Evolutionary conservation across 768 basidiomycete genomes (phyloP), one percentile per base, ranked within the genome.

Genomic region (Tephrocybe sp.): DNA sequence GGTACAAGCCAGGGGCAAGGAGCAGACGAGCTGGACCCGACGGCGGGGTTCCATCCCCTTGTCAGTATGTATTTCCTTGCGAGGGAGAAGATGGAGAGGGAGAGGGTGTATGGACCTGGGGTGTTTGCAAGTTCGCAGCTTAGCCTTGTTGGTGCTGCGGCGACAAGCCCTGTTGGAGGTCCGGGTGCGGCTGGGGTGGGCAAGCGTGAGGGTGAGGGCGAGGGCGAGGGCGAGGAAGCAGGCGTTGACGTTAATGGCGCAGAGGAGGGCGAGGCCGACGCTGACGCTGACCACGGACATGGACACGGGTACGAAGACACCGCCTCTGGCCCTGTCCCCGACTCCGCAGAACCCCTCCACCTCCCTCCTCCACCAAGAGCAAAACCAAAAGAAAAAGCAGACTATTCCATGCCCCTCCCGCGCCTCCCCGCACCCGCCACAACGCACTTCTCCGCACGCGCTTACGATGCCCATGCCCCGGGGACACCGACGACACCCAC

Each of bases 41-140:
- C 92, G 12, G 74, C 82, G 48, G 97, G 94, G 1, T 99, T 92
- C 73, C 93, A 98, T 65, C 95, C 93, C 0, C 78, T 99, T 22
- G 80, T 98, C 40, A 92, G 94, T 26, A 98, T 99, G 72, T 99
- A 99, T 67, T 98, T 85, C 72, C 83, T 99, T 16, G 90, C 95
- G 4, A 77, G 92, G 47, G 97, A 99, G 74, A 98, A 98, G 77
- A 75, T 94, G 62, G 94, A 98, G 63, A 76, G 97, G 48, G 97
- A 99, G 60, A 79, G 82, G 45, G 89, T 99, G 6, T 98, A 95
- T 67, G 97, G 96, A 0, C 85, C 86, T 0, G 94, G 94, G 3
- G 85, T 90, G 55, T 99, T 99, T 68, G 97, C 97, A 2, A 89
- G 82, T 48, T 97, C 94, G 0, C 92, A 95, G 64, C 70, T 94